Evolutionary conservation across 495 filamentous ascomycete species (phyloP).

Genomic region (Pyrenopolyporus hunteri): DNA sequence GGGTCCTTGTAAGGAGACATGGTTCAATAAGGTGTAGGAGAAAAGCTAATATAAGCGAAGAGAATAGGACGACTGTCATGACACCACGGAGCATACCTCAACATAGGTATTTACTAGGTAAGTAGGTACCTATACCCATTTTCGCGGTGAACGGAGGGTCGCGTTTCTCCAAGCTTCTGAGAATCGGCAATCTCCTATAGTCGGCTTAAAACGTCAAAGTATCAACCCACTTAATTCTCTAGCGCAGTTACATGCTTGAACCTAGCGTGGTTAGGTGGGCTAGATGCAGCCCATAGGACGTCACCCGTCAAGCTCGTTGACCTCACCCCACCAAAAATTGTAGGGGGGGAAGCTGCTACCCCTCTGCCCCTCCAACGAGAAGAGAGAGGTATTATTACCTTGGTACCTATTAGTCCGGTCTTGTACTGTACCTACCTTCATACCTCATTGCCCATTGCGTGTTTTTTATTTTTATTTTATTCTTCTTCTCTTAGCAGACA

Average conservation of each 20-base stretch:
- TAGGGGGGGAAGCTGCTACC: slow-evolving; percentile 3
- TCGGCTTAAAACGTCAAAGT: slow-evolving; percentile 5
- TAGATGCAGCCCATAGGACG: slow-evolving; percentile 18
- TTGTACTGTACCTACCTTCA: too few species aligned
- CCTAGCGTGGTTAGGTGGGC: slow-evolving; percentile 23
- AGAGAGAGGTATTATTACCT: slow-evolving; percentile 23
- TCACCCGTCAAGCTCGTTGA: slow-evolving; percentile 34
- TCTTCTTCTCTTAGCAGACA: slow-evolving; percentile 32
- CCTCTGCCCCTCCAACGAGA: slow-evolving; percentile 23
- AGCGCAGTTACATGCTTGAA: slow-evolving; percentile 19
- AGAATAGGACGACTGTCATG: slow-evolving; percentile 23
- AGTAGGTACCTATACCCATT: too few species aligned
- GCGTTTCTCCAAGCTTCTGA: neutral
- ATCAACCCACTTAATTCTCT: slow-evolving; percentile 13
- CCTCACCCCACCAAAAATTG: slow-evolving; percentile 35
- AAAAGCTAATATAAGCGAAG: neutral
- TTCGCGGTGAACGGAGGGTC: slow-evolving; percentile 10
- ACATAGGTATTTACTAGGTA: neutral
- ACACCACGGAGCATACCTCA: slow-evolving; percentile 4
- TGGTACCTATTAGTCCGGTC: slow-evolving; percentile 1
- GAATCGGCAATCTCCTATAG: slow-evolving; percentile 22
- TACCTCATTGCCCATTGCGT: too few species aligned
- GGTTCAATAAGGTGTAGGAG: neutral
- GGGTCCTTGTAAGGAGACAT: slow-evolving; percentile 1
- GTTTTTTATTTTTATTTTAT: neutral